These are phyloP conservation scores for Delonix regia DNA, from an alignment of 306 rosid genomes.

Conservation along the genomic window DNA sequence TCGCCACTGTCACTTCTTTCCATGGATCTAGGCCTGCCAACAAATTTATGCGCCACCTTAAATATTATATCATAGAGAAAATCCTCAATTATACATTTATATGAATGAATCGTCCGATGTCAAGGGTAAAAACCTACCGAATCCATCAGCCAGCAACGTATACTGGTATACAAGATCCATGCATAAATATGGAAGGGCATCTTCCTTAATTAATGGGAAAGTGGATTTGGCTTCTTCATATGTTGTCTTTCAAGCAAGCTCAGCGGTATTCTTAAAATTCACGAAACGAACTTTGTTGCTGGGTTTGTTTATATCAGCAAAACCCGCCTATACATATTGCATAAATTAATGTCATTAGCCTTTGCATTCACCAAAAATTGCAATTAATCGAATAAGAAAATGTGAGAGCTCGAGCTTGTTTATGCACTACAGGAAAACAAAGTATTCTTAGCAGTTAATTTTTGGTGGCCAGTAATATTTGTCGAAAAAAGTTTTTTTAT, in stretches of 20 bases:
- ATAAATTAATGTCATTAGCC: background rate
- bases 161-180: conserved; percentile 81
- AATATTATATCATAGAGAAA: too few relatives aligned
- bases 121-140: conserved; percentile 43
- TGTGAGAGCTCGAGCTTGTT: too few relatives aligned
- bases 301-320: conserved; percentile 51
- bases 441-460: too few relatives aligned
- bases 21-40: conserved; percentile 2
- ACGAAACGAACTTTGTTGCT: conserved; percentile 42
- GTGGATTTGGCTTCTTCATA: conserved; percentile 47
- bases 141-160: conserved; percentile 71
- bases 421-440: too few relatives aligned
- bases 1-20: conserved; percentile 47
- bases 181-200: conserved; percentile 61
- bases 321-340: conserved; percentile 54
- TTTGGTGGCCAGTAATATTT: too few relatives aligned
- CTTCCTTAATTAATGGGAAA: conserved; percentile 37
- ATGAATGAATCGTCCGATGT: too few relatives aligned
- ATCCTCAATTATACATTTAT: too few relatives aligned
- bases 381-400: too few relatives aligned
- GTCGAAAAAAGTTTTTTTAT: too few relatives aligned
- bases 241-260: conserved; percentile 60
- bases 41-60: too few relatives aligned
- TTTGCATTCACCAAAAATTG: too few relatives aligned
- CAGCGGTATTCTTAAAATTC: conserved; percentile 60